Conservation (phyloP, 2,329 filamentous ascomycete species). For the Fusarium nematophilum region DNA sequence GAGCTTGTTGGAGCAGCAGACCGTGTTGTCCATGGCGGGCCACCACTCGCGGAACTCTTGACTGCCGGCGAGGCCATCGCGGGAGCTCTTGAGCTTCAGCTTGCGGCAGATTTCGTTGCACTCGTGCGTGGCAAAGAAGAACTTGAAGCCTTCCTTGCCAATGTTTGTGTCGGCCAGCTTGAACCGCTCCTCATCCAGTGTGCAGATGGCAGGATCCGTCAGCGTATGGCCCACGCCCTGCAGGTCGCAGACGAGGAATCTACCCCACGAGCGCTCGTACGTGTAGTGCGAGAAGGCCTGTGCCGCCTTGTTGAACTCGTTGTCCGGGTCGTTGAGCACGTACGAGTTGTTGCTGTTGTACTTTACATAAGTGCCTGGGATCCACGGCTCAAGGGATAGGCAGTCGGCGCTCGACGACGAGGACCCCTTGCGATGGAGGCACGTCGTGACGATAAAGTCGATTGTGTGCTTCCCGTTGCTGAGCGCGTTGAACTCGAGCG, state of each 20-base stretch:
- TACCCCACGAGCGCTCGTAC: constrained; percentile 53
- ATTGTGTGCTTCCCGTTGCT: constrained; percentile 39
- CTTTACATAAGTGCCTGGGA: constrained; percentile 51
- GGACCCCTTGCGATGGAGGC: constrained; percentile 37
- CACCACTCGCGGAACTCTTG: constrained; percentile 47
- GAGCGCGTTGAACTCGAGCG: constrained; percentile 54
- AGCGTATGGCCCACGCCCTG: constrained; percentile 51
- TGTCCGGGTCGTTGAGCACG: constrained; percentile 40
- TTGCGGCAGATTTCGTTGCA: constrained; percentile 49
- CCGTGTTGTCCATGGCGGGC: constrained; percentile 44
- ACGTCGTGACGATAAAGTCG: constrained; percentile 48
- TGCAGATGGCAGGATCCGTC: constrained; percentile 54
- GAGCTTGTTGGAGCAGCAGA: constrained; percentile 55
- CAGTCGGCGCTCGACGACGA: constrained; percentile 15
- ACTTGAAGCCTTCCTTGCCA: constrained; percentile 50
- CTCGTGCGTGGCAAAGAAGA: constrained; percentile 51
- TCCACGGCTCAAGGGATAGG: constrained; percentile 52
- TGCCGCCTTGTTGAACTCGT: constrained; percentile 45
- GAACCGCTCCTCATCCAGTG: constrained; percentile 48
- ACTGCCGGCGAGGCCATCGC: constrained; percentile 25
- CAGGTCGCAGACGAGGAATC: constrained; percentile 50
- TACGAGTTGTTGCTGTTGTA: constrained; percentile 52
- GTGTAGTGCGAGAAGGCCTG: constrained; percentile 58
- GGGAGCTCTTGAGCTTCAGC: constrained; percentile 44
- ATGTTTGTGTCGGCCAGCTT: constrained; percentile 49